Evolutionary conservation across 768 basidiomycete species (phyloP).

Genomic region (Phlegmacium glaucopus): DNA sequence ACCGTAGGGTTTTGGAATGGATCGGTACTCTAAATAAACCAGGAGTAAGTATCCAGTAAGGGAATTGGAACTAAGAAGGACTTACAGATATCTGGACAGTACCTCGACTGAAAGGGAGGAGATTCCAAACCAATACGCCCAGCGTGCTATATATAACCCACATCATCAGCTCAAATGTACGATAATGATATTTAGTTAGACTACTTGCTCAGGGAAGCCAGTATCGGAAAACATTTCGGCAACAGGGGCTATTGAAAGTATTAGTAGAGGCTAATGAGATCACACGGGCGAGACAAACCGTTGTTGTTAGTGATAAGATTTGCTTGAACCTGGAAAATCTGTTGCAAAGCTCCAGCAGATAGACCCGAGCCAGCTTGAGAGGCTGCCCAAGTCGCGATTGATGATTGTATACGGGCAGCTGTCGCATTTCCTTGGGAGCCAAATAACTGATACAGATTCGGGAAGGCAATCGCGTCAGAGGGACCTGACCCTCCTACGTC

Average conservation of each 20-base stretch:
- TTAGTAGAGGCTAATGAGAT: background rate
- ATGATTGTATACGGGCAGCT: conserved; percentile 34
- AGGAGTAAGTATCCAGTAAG: background rate
- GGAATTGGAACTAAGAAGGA: background rate
- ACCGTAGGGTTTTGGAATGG: conserved; percentile 46
- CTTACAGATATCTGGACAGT: conserved; percentile 42
- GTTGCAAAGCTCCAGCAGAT: conserved; percentile 36
- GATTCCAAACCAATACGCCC: conserved; percentile 50
- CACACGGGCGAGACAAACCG: conserved; percentile 22
- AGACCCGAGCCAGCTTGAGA: conserved; percentile 39
- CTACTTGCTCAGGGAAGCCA: conserved; percentile 40
- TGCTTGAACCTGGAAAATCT: conserved; percentile 44
- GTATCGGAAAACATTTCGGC: conserved; percentile 46
- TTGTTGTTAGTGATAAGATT: conserved; percentile 44
- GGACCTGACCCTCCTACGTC: conserved; percentile 40
- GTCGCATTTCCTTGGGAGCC: conserved; percentile 28
- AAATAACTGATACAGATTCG: conserved; percentile 48
- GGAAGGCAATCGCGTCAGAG: conserved; percentile 47
- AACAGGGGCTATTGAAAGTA: conserved; percentile 35
- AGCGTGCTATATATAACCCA: conserved; percentile 31
- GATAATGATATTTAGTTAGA: background rate
- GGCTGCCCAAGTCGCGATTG: conserved; percentile 38
- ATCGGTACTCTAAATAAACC: conserved; percentile 33
- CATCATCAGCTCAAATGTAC: background rate
- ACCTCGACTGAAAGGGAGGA: conserved; percentile 54